Evolutionary conservation across 352 stramenopile genomes (phyloP).

Genomic region (Phytophthora idaei): DNA sequence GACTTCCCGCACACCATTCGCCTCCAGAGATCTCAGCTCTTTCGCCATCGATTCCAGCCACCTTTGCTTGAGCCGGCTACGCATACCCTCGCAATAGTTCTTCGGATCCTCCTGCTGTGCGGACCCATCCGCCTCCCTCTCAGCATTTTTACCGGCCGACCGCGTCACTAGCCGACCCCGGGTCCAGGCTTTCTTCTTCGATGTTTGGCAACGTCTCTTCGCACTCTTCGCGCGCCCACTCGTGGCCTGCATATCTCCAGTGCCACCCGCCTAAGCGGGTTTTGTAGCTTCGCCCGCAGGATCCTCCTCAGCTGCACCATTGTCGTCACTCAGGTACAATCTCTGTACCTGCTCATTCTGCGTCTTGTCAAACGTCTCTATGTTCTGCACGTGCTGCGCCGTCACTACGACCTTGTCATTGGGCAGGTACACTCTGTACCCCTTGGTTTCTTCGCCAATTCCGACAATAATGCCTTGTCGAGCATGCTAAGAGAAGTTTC

Average conservation of each 20-base stretch:
- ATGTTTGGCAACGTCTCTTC: not conserved
- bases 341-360: not conserved
- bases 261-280: too few species aligned
- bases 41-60: not conserved
- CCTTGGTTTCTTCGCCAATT: not conserved
- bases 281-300: too few species aligned
- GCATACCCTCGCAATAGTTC: not conserved
- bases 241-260: too few species aligned
- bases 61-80: not conserved
- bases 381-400: not conserved
- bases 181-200: not conserved
- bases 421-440: not conserved
- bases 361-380: not conserved
- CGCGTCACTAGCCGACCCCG: not conserved
- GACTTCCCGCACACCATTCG: not conserved
- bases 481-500: not conserved
- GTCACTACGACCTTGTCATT: not conserved
- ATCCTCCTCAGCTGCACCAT: too few species aligned
- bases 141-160: not conserved
- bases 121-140: not conserved
- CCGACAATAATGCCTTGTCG: not conserved
- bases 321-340: not conserved
- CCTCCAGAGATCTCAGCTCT: not conserved
- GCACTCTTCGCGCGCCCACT: not conserved
- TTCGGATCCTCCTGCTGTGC: not conserved